phyloP scores from a whole-genome alignment of 805 yeast genomes.

The Hanseniaspora lachancei region DNA sequence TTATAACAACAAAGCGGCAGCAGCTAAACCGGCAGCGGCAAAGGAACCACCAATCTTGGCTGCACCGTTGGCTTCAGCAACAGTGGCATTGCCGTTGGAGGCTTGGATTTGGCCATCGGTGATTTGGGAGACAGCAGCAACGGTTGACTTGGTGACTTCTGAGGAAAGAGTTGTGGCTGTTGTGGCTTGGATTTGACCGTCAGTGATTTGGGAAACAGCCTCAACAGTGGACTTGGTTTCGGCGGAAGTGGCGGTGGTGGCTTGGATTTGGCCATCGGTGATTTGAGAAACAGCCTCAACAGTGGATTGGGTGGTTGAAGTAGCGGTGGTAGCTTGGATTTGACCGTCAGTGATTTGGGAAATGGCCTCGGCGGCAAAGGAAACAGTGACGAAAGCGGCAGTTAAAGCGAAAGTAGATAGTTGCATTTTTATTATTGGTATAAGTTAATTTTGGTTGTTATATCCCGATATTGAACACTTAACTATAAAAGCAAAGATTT shows the following conservation, averaged over 20 bases:
- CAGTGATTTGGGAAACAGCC: conserved; percentile 19
- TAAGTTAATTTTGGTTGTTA: neutral
- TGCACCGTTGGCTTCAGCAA: conserved; percentile 12
- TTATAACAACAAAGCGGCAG: conserved; percentile 13
- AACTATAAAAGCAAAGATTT: no score
- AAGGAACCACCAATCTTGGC: conserved; percentile 10
- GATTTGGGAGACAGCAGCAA: conserved; percentile 24
- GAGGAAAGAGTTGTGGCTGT: conserved; percentile 31
- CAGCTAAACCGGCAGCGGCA: conserved; percentile 13
- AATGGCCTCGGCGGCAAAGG: conserved; percentile 32
- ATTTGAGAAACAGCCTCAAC: conserved; percentile 29
- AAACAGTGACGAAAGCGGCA: conserved; percentile 47
- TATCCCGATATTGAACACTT: no score
- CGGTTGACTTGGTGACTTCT: conserved; percentile 19
- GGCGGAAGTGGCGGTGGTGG: conserved; percentile 23
- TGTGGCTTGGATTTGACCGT: conserved; percentile 35
- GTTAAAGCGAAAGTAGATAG: conserved; percentile 40
- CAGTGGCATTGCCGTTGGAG: conserved; percentile 19
- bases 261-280: conserved; percentile 37
- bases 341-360: conserved; percentile 33
- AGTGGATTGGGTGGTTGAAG: conserved; percentile 18
- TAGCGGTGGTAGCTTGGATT: conserved; percentile 30
- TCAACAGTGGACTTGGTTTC: conserved; percentile 19
- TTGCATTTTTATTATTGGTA: conserved; percentile 5
- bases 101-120: conserved; percentile 47